Percentiles rank a stretch among this genome's conserved stretches.
Evolutionary conservation across 495 filamentous ascomycete species (phyloP).

Genomic region (Penicillium roqueforti): DNA sequence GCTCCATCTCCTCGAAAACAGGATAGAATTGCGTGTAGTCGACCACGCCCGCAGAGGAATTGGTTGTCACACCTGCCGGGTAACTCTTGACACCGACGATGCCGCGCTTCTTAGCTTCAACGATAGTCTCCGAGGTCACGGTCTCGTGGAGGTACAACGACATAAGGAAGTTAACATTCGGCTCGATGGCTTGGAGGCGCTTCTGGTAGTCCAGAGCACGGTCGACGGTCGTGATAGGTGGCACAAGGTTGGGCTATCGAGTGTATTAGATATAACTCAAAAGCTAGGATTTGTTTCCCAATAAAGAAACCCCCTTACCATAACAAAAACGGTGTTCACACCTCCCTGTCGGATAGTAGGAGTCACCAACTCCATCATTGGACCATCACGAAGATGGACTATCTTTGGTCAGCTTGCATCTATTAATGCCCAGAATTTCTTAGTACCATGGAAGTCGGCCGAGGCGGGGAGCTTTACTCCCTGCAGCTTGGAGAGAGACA

Average conservation of each 20-base stretch:
- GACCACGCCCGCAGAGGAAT: conserved; percentile 76
- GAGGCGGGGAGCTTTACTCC: conserved; percentile 62
- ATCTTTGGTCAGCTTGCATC: conserved; percentile 8
- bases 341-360: conserved; percentile 69
- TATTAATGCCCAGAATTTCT: conserved; percentile 18
- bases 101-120: conserved; percentile 58
- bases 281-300: conserved; percentile 2
- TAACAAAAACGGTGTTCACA: conserved; percentile 78
- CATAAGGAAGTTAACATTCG: conserved; percentile 79
- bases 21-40: conserved; percentile 67
- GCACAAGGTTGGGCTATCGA: conserved; percentile 60
- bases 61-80: conserved; percentile 70
- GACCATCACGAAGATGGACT: conserved; percentile 71
- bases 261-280: conserved; percentile 10
- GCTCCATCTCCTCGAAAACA: conserved; percentile 76
- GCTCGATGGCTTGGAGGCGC: conserved; percentile 61
- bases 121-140: conserved; percentile 74
- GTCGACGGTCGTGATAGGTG: conserved; percentile 70
- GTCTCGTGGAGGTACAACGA: conserved; percentile 76
- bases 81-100: conserved; percentile 56
- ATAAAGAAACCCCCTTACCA: conserved; percentile 46
- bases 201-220: conserved; percentile 72
- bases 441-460: conserved; percentile 62
- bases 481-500: conserved; percentile 40
- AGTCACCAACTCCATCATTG: conserved; percentile 78